Conservation (phyloP, 148 eudicot species). For the Fagopyrum homotropicum region DNA sequence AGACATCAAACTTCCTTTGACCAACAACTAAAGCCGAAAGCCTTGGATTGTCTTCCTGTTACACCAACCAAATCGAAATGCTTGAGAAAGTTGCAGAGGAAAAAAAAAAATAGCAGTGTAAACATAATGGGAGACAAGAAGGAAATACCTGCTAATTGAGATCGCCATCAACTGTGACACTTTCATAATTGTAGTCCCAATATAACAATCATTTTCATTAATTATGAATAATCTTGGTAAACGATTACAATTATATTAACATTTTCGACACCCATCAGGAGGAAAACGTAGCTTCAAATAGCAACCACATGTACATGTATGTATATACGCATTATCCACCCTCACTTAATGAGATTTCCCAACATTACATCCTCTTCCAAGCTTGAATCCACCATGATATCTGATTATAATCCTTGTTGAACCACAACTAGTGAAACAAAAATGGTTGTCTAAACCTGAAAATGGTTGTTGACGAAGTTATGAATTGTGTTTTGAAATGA, state of each 20-base stretch:
- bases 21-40: constrained; percentile 78
- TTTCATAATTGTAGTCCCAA: too few relatives aligned
- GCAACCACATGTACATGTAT: neutral
- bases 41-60: constrained; percentile 68
- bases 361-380: neutral
- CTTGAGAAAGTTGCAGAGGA: neutral
- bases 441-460: constrained; percentile 3
- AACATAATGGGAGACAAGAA: neutral
- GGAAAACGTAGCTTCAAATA: neutral
- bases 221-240: neutral
- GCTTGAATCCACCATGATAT: neutral
- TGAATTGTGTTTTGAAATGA: neutral
- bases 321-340: neutral
- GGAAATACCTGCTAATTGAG: constrained; percentile 76
- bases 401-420: neutral
- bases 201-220: too few relatives aligned
- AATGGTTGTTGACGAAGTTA: neutral
- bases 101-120: neutral
- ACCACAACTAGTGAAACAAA: neutral
- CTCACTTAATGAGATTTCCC: neutral
- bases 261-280: neutral
- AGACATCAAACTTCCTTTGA: constrained; percentile 74
- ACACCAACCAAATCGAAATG: constrained; percentile 11
- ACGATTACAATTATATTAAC: constrained; percentile 2
- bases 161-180: constrained; percentile 65